phyloP scores from a whole-genome alignment of 106 monocot genomes.

The Dioscorea dumetorum region DNA sequence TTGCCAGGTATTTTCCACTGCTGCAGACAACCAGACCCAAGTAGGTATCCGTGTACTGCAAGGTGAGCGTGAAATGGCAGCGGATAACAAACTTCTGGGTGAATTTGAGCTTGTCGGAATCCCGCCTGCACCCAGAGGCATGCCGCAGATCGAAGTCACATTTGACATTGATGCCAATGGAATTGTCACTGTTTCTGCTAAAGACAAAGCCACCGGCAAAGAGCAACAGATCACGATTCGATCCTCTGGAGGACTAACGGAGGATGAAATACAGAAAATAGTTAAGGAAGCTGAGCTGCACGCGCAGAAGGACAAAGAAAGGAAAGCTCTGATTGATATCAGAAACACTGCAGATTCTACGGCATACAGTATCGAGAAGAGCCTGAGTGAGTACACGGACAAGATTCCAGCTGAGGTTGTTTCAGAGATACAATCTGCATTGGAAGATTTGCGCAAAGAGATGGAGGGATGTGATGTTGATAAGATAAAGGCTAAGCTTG shows the following conservation, averaged over 20 bases:
- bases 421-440: conserved; percentile 45
- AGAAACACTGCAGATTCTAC: conserved; percentile 49
- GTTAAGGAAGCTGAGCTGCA: conserved; percentile 63
- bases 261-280: conserved; percentile 66
- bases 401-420: conserved; percentile 57
- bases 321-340: conserved; percentile 52
- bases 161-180: conserved; percentile 76
- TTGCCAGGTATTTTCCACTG: conserved; percentile 52
- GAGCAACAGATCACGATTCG: conserved; percentile 67
- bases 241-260: conserved; percentile 61
- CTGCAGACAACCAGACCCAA: conserved; percentile 69
- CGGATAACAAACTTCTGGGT: conserved; percentile 65
- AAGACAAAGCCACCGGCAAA: conserved; percentile 63
- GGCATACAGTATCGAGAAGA: conserved; percentile 63
- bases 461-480: conserved; percentile 37
- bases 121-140: conserved; percentile 56
- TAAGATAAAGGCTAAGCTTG: conserved; percentile 42
- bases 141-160: conserved; percentile 69
- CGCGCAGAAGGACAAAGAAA: conserved; percentile 54
- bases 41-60: conserved; percentile 60
- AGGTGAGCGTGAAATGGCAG: conserved; percentile 71
- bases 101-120: conserved; percentile 64
- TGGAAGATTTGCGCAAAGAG: conserved; percentile 45
- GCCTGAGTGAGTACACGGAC: conserved; percentile 54
- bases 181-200: conserved; percentile 60